Percentiles rank a stretch among this genome's conserved stretches.
These are phyloP conservation scores for Gastrolobium bilobum DNA, from an alignment of 306 rosid genomes.

Conservation along the genomic window DNA sequence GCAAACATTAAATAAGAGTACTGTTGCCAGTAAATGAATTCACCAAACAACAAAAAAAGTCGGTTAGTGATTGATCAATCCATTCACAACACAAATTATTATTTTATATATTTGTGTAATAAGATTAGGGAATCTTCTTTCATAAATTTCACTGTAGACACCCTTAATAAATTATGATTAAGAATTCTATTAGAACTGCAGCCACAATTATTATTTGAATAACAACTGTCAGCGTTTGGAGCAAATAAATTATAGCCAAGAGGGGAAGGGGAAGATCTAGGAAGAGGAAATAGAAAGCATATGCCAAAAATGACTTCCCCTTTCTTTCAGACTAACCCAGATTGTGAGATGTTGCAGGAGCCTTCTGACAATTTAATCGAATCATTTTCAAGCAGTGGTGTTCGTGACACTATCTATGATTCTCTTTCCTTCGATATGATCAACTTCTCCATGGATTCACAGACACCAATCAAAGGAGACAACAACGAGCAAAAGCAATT, in stretches of 20 bases:
- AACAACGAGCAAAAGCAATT: background rate
- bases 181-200: background rate
- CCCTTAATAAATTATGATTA: background rate
- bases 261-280: background rate
- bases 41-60: no score
- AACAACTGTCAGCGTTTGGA: background rate
- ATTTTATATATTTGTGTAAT: no score
- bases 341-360: conserved; percentile 13
- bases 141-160: background rate
- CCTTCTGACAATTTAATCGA: background rate
- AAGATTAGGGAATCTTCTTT: no score
- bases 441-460: conserved; percentile 3
- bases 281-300: background rate
- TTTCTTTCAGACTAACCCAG: background rate
- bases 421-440: conserved; percentile 50
- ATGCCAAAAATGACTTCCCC: conserved; percentile 34
- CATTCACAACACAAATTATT: no score
- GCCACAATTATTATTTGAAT: conserved; percentile 12
- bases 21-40: no score
- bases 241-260: background rate
- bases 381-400: background rate
- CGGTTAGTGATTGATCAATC: no score
- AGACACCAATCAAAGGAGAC: background rate
- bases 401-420: conserved; percentile 10
- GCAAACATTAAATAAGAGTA: no score